Conservation (phyloP, 495 filamentous ascomycete species). For the Penicillium psychrofluorescens region DNA sequence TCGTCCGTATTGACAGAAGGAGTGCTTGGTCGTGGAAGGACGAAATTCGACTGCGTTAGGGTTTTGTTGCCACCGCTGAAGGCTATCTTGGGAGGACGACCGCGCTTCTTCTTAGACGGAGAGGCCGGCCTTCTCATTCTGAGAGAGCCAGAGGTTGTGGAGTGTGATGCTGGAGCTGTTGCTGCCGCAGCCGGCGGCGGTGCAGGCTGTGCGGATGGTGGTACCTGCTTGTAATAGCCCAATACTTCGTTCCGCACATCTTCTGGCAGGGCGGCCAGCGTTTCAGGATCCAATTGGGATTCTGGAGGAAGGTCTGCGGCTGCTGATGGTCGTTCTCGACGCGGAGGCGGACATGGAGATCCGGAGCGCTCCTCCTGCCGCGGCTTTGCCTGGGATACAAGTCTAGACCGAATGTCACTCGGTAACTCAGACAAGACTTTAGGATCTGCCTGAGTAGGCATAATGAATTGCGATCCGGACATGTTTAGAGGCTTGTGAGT, state of each 20-base stretch:
- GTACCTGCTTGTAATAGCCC: conserved; percentile 47
- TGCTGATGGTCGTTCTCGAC: conserved; percentile 4
- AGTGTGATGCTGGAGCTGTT: conserved; percentile 41
- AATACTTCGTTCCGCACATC: conserved; percentile 78
- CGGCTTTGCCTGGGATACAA: conserved; percentile 46
- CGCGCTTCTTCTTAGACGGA: conserved; percentile 52
- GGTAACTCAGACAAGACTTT: conserved; percentile 70
- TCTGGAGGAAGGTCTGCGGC: conserved; percentile 32
- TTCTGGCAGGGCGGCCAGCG: conserved; percentile 69
- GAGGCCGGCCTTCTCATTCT: conserved; percentile 43
- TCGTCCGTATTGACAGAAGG: conserved; percentile 3
- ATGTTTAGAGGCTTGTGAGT: conserved; percentile 67
- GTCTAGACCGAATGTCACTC: conserved; percentile 65
- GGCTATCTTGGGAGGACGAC: conserved; percentile 29
- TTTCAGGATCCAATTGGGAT: conserved; percentile 64
- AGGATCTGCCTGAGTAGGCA: conserved; percentile 74
- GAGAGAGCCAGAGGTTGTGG: conserved; percentile 23
- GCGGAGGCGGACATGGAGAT: conserved; percentile 25
- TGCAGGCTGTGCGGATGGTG: background rate
- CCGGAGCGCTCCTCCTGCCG: conserved; percentile 15
- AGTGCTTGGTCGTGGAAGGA: conserved; percentile 24
- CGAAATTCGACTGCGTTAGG: conserved; percentile 61
- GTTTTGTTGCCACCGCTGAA: conserved; percentile 35
- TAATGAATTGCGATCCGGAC: conserved; percentile 77
- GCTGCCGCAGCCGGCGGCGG: conserved; percentile 14